Evolutionary conservation across 2,329 filamentous ascomycete species (phyloP), one percentile per base, ranked within the genome.

Genomic region (Ophiostoma perfectum): DNA sequence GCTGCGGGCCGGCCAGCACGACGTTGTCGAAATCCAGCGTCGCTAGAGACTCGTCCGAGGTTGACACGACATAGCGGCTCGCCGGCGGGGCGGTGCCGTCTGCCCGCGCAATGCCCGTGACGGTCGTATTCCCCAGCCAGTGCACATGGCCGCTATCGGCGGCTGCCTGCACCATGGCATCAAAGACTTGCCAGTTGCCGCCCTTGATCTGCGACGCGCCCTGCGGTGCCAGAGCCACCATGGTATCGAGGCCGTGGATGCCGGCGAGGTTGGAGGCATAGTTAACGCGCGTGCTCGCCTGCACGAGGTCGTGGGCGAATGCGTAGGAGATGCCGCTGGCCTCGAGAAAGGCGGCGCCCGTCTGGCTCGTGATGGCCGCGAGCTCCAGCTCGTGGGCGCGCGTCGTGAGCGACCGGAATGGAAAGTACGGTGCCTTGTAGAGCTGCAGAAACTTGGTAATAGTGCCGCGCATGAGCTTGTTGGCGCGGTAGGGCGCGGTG

Each of bases 181-280:
- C 84, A 75, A 99, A 99, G 67, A 99, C 97, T 74, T 87, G 88
- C 93, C 93, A 98, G 77, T 98, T 99, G 1, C 95, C 95, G 6
- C 93, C 93, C 14, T 85, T 78, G 0, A 98, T 85, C 18, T 90
- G 82, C 76, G 93, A 86, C 0, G 93, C 92, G 6, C 92, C 93
- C 66, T 94, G 89, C 0, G 93, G 90, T 2, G 93, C 91, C 87
- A 98, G 92, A 60, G 93, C 94, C 2, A 96, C 86, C 90, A 97
- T 92, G 1, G 93, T 88, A 74, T 96, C 92, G 0, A 99, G 79
- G 0, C 92, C 95, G 74, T 98, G 93, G 64, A 98, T 95, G 47
- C 87, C 81, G n/a, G 82, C 85, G 12, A 98, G 78, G 73, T 98
- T 97, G 65, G 93, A 92, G 0, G 91, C 95, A 78, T 97, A 99